Base-by-base conservation (phyloP, 768 basidiomycete species). In the Auricularia sp. region DNA sequence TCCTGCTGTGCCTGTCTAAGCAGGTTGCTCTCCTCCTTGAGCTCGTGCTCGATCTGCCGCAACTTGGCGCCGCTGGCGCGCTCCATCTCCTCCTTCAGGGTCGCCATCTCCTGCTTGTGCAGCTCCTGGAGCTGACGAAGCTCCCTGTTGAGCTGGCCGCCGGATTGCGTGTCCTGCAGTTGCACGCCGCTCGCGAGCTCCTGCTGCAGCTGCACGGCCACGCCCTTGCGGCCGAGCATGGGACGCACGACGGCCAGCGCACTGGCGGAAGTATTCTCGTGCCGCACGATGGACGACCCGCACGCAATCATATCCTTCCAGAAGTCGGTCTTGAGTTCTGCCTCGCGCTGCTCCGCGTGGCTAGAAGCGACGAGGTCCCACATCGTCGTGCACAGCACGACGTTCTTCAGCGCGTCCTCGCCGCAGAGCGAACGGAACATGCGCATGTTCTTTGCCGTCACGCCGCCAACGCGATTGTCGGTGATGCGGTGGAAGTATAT, bases 401-500 rank as follows among this genome's bases (percentile, higher is more conserved):
- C 81, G 65, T 80, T 83, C 45, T 75, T 73, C 62, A 85, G 78
- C 14, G 80, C 75, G 54, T 64, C 74, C 21, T 81, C 79, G 14
- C 84, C 84, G 67, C 84, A 85, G 13, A 85, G 75, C 64, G 80
- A 76, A 59, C 78, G 73, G 71, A 85, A 83, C 73, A 83, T 77
- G 42, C 76, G 75, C 64, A 82, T 82, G 68, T 81, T 83, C 67
- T 79, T 77, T 29, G 62, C 61, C 8, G 67, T 65, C 16, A 75
- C 72, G 14, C 75, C 76, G 10, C 70, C 66, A 69, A 79, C 70
- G 3, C 75, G 73, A 33, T 67, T 76, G 62, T 77, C 74, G 34
- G 75, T 71, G 54, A 79, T 77, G 35, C 72, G 70, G 44, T 76
- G 74, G 21, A 75, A 51, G 64, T 76, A 77, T 24, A 76, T 63